Evolutionary conservation across 2,329 filamentous ascomycete genomes (phyloP).

Genomic region (Penicillium sp.): DNA sequence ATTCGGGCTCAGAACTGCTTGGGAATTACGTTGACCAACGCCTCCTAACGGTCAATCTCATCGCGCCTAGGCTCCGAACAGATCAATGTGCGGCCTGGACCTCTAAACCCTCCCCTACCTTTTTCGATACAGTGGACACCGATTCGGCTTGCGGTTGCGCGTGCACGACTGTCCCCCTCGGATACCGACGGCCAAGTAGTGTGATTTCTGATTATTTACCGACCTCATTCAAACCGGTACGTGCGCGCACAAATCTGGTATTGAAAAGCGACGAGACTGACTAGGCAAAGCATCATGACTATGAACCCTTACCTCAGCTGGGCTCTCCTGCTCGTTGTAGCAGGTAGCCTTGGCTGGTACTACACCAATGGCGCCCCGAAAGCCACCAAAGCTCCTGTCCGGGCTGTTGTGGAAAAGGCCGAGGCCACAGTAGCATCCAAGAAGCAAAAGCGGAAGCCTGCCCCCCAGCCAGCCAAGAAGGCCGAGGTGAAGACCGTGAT

Average conservation of each 20-base stretch:
- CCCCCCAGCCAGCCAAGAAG: constrained; percentile 31
- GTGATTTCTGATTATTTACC: not conserved
- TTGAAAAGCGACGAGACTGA: constrained; percentile 4
- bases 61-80: not conserved
- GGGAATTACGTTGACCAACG: not conserved
- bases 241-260: constrained; percentile 1
- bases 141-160: constrained; percentile 8
- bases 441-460: constrained; percentile 44
- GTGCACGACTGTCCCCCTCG: constrained; percentile 9
- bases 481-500: constrained; percentile 32
- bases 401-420: constrained; percentile 34
- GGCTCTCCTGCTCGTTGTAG: constrained; percentile 45
- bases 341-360: constrained; percentile 43
- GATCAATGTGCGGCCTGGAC: constrained; percentile 9
- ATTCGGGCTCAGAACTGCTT: not conserved
- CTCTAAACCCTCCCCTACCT: constrained; percentile 2
- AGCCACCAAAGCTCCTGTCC: constrained; percentile 28
- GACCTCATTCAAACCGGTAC: constrained; percentile 4
- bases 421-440: constrained; percentile 35
- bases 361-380: constrained; percentile 40
- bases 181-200: not conserved
- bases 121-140: constrained; percentile 8
- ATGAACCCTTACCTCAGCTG: constrained; percentile 48
- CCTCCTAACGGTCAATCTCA: not conserved
- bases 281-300: constrained; percentile 24